phyloP scores from a whole-genome alignment of 2,329 filamentous ascomycete genomes.

The Pseudogymnoascus pannorum region DNA sequence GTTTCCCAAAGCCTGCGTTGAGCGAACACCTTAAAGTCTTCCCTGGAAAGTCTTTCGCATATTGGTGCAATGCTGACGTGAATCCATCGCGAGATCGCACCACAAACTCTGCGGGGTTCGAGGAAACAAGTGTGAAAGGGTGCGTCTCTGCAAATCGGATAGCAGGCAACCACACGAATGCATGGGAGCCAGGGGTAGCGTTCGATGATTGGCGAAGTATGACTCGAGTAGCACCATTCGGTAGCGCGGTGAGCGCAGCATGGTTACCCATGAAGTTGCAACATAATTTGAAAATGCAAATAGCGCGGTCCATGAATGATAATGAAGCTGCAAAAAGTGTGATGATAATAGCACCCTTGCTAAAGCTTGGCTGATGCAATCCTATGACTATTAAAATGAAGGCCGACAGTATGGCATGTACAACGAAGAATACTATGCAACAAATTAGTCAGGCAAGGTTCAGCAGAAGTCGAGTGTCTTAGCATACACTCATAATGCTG shows the following conservation, averaged over 20 bases:
- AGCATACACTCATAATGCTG: slow-evolving; percentile 40
- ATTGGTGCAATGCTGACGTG: slow-evolving; percentile 46
- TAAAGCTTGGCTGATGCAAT: slow-evolving; percentile 44
- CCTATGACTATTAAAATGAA: slow-evolving; percentile 40
- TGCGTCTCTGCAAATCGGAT: slow-evolving; percentile 52
- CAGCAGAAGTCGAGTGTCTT: background rate
- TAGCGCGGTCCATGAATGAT: slow-evolving; percentile 44
- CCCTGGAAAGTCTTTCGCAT: slow-evolving; percentile 44
- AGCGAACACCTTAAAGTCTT: slow-evolving; percentile 43
- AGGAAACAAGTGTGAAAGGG: slow-evolving; percentile 52
- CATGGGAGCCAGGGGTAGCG: slow-evolving; percentile 50
- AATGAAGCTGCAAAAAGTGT: slow-evolving; percentile 37
- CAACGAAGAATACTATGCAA: slow-evolving; percentile 40
- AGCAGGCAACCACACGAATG: slow-evolving; percentile 56
- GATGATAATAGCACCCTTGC: slow-evolving; percentile 35
- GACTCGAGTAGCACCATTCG: slow-evolving; percentile 48
- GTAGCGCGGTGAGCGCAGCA: slow-evolving; percentile 46
- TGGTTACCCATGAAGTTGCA: slow-evolving; percentile 35
- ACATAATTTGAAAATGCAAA: slow-evolving; percentile 38
- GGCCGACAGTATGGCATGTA: slow-evolving; percentile 44
- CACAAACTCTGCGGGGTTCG: slow-evolving; percentile 46
- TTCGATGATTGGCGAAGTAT: slow-evolving; percentile 40
- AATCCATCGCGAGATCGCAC: slow-evolving; percentile 53
- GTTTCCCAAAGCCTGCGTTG: slow-evolving; percentile 52
- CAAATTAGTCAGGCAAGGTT: background rate